Conservation (phyloP, 768 basidiomycete genomes). For the Suillus lakei region DNA sequence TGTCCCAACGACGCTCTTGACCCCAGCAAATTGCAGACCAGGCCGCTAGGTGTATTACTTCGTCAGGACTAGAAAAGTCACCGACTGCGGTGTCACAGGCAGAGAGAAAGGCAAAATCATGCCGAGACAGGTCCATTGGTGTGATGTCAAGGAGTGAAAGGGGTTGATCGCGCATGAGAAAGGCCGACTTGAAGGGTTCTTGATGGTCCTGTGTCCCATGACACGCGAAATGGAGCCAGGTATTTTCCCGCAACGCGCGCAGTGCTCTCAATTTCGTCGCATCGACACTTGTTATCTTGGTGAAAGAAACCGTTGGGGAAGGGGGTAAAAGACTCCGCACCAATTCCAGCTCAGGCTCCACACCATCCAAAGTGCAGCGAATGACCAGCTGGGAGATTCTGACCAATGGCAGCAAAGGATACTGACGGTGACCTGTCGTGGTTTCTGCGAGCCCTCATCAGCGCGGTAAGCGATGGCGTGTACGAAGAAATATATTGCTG, state of each 20-base stretch:
- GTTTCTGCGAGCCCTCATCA: background rate
- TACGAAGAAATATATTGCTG: conserved; percentile 7
- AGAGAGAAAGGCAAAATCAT: conserved; percentile 21
- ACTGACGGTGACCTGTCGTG: background rate
- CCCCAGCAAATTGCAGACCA: too few relatives aligned
- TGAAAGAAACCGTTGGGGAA: background rate
- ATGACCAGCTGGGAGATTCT: background rate
- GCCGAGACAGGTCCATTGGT: background rate
- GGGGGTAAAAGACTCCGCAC: background rate
- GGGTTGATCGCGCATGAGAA: conserved; percentile 3
- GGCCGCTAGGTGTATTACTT: background rate
- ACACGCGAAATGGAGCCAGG: conserved; percentile 25
- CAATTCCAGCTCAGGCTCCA: background rate
- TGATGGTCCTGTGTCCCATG: conserved; percentile 14
- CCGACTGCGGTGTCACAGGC: conserved; percentile 19
- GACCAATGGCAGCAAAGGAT: conserved; percentile 10
- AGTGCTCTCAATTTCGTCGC: background rate
- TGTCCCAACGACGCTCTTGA: too few relatives aligned
- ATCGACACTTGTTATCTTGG: background rate
- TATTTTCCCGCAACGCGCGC: background rate
- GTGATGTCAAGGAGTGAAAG: conserved; percentile 9
- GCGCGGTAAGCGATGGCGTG: too few relatives aligned
- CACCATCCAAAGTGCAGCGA: background rate
- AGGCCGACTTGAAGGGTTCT: conserved; percentile 17
- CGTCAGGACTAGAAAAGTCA: background rate